A percentile compares a stretch with the other conserved stretches of the same genome.
phyloP scores from a whole-genome alignment of 306 rosid species.

The Prunus padus region DNA sequence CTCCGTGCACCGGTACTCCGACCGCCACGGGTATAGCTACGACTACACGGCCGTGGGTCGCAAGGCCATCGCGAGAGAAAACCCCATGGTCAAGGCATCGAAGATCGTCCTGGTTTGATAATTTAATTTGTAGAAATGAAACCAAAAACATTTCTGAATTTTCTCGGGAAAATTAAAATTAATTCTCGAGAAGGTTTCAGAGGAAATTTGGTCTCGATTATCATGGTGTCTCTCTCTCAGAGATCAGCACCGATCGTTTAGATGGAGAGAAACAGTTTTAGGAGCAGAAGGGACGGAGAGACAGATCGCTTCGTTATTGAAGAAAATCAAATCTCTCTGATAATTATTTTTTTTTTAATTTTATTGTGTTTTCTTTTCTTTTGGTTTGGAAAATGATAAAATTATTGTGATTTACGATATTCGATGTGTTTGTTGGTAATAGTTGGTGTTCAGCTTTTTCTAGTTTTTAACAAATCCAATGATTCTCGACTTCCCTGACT shows the following conservation, averaged over 20 bases:
- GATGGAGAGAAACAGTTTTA: constrained; percentile 1
- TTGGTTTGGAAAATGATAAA: constrained; percentile 43
- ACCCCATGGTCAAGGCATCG: constrained; percentile 81
- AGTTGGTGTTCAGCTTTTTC: too few relatives aligned
- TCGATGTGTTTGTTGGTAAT: neutral
- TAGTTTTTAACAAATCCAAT: too few relatives aligned
- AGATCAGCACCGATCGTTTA: constrained; percentile 24
- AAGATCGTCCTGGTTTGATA: constrained; percentile 81
- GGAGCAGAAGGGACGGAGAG: constrained; percentile 27
- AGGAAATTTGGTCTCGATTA: constrained; percentile 32
- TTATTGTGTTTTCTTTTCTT: constrained; percentile 2
- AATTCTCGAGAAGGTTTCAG: neutral
- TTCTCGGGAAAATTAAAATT: constrained; percentile 13
- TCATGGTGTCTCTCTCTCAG: constrained; percentile 30
- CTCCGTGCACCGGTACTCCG: constrained; percentile 84
- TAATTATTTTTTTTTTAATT: constrained; percentile 43
- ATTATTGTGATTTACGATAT: constrained; percentile 42
- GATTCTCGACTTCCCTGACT: too few relatives aligned
- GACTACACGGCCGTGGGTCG: constrained; percentile 88
- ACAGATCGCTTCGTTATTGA: constrained; percentile 11
- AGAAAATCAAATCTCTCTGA: constrained; percentile 42
- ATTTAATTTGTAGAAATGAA: constrained; percentile 21
- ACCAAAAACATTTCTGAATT: neutral
- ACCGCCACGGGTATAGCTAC: constrained; percentile 84
- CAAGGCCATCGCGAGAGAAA: constrained; percentile 85